Evolutionary conservation across 139 green algal species (phyloP), one percentile per base, ranked within the genome.

Genomic region (Chlorella sp.): DNA sequence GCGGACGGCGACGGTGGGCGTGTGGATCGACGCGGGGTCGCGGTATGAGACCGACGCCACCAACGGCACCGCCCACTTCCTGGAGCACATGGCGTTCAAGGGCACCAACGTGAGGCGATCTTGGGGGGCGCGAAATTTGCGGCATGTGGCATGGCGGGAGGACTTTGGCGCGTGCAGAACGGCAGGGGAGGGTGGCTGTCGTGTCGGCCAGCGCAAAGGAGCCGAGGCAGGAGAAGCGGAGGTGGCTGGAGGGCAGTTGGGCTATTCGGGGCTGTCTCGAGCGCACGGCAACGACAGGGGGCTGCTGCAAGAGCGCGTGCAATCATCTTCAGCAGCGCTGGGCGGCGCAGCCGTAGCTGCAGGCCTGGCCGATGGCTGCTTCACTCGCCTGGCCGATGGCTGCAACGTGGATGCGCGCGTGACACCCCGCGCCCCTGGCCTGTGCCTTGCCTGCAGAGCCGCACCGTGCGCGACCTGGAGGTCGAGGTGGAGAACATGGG

Each of bases 81-180:
- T 99, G 72, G 96, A 99, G 87, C 96, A 99, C 88, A 97, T 99
- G 89, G 91, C 94, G 8, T 99, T 99, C 87, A 99, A 99, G 87
- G 96, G 96, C 48, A 99, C 95, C 55, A 94, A 93, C 82, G 90
- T 91, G 55, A 77, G 67, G 29, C 21, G 8, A 3, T 53, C 21
- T 11, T 11, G 11, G 23, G 3, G 43, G 2, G 15, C 65, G 8
- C 1, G n/a, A n/a, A n/a, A n/a, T n/a, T n/a, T n/a, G n/a, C n/a
- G n/a, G n/a, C n/a, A n/a, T n/a, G n/a, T n/a, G n/a, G n/a, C n/a
- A n/a, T n/a, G n/a, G n/a, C n/a, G n/a, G n/a, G 4, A 19, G 5
- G 12, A 65, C 21, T 63, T 63, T n/a, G n/a, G n/a, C n/a, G n/a
- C n/a, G n/a, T n/a, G n/a, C n/a, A n/a, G 53, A 21, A 40, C 58